Conservation (phyloP, 257 asterid genomes). For the Verbena officinalis region DNA sequence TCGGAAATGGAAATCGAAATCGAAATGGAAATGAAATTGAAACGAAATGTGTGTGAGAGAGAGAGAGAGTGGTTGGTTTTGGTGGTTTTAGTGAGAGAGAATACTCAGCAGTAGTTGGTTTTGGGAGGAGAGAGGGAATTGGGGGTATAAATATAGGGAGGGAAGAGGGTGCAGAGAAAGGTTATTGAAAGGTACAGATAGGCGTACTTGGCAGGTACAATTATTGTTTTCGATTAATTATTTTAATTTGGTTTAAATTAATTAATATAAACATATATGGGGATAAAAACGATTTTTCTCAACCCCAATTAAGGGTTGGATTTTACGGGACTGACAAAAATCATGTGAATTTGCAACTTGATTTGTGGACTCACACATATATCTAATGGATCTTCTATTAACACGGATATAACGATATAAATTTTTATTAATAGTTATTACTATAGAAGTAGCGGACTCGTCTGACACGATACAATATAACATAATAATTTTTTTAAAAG, state of each 20-base stretch:
- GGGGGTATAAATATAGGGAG: conserved; percentile 32
- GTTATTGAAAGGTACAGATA: conserved; percentile 63
- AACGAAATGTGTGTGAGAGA: neutral
- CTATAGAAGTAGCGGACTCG: too few relatives aligned
- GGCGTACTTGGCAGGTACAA: conserved; percentile 66
- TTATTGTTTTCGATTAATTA: conserved; percentile 34
- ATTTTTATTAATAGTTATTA: too few relatives aligned
- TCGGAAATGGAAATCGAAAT: neutral
- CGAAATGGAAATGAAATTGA: neutral
- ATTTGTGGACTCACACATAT: neutral
- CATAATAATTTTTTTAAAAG: too few relatives aligned
- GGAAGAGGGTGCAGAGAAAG: conserved; percentile 36
- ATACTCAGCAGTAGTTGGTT: neutral
- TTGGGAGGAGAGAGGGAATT: conserved; percentile 24
- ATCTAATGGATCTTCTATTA: too few relatives aligned
- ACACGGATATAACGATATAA: too few relatives aligned
- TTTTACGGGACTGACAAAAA: conserved; percentile 22
- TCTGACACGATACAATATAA: too few relatives aligned
- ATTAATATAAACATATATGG: conserved; percentile 10
- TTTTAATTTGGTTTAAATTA: neutral
- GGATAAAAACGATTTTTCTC: conserved; percentile 12
- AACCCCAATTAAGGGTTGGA: conserved; percentile 6
- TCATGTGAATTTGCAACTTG: conserved; percentile 25
- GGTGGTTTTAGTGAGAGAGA: conserved; percentile 38
- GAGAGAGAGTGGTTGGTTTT: neutral